A percentile compares a stretch with the other conserved stretches of the same genome.
phyloP scores from a whole-genome alignment of 768 basidiomycete genomes.

The Fomitopsis serialis region DNA sequence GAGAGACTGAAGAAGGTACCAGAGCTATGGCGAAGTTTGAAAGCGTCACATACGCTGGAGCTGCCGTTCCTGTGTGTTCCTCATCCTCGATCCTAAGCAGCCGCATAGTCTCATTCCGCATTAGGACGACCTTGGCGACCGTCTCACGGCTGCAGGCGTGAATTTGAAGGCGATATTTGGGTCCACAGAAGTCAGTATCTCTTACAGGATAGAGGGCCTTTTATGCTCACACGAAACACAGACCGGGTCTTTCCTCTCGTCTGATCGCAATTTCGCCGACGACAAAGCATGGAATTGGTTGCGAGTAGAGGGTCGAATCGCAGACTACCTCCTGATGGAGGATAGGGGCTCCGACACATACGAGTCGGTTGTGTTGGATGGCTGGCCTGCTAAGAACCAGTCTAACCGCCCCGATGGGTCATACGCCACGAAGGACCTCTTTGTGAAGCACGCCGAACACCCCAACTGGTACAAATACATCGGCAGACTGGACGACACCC shows the following conservation, averaged over 20 bases:
- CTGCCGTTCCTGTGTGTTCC: constrained; percentile 37
- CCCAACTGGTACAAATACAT: constrained; percentile 39
- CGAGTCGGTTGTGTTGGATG: constrained; percentile 46
- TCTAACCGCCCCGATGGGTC: constrained; percentile 47
- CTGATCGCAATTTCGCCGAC: constrained; percentile 38
- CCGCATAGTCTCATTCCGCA: neutral
- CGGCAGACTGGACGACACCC: constrained; percentile 52
- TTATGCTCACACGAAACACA: constrained; percentile 6
- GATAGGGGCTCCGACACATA: constrained; percentile 34
- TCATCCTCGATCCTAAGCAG: neutral
- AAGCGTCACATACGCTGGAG: constrained; percentile 47
- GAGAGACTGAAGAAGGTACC: constrained; percentile 42
- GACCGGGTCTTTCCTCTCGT: constrained; percentile 40
- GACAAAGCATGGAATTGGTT: constrained; percentile 58
- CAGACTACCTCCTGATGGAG: constrained; percentile 38
- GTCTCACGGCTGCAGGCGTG: constrained; percentile 42
- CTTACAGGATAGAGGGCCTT: neutral
- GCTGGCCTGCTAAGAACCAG: constrained; percentile 38
- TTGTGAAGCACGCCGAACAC: constrained; percentile 39
- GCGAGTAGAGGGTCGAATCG: constrained; percentile 19
- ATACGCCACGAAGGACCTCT: constrained; percentile 52
- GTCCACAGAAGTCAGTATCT: constrained; percentile 29
- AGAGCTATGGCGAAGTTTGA: constrained; percentile 37
- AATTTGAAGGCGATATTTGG: constrained; percentile 46
- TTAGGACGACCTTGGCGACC: constrained; percentile 44